Evolutionary conservation across 129 eudicot genomes (phyloP).

Genomic region (Helianthus tuberosus): DNA sequence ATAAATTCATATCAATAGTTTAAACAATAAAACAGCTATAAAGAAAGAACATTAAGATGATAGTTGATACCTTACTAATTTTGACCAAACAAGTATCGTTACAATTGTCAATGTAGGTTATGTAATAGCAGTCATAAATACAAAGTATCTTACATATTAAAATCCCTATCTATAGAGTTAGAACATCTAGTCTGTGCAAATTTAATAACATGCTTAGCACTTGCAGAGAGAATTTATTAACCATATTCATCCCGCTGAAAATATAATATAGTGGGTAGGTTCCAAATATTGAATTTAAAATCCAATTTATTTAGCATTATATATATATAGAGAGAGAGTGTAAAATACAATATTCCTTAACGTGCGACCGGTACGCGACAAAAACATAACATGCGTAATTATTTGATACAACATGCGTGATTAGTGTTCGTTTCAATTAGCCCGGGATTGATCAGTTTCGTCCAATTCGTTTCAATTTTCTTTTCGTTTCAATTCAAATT

Average conservation of each 20-base stretch:
- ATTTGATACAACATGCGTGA: too few species aligned
- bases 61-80: constrained; percentile 19
- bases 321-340: too few species aligned
- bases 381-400: too few species aligned
- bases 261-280: neutral
- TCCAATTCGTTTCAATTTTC: too few species aligned
- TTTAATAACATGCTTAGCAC: constrained; percentile 33
- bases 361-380: too few species aligned
- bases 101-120: constrained; percentile 25
- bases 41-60: constrained; percentile 5
- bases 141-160: constrained; percentile 28
- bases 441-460: too few species aligned
- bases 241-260: constrained; percentile 1
- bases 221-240: constrained; percentile 29
- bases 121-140: constrained; percentile 30
- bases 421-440: too few species aligned
- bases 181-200: constrained; percentile 34
- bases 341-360: too few species aligned
- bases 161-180: constrained; percentile 32
- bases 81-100: constrained; percentile 37
- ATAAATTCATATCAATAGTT: neutral
- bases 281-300: neutral
- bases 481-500: too few species aligned
- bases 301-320: neutral
- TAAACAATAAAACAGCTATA: neutral